These are phyloP conservation scores for Gyrodon lividus DNA, from an alignment of 768 basidiomycete genomes.

Conservation along the genomic window DNA sequence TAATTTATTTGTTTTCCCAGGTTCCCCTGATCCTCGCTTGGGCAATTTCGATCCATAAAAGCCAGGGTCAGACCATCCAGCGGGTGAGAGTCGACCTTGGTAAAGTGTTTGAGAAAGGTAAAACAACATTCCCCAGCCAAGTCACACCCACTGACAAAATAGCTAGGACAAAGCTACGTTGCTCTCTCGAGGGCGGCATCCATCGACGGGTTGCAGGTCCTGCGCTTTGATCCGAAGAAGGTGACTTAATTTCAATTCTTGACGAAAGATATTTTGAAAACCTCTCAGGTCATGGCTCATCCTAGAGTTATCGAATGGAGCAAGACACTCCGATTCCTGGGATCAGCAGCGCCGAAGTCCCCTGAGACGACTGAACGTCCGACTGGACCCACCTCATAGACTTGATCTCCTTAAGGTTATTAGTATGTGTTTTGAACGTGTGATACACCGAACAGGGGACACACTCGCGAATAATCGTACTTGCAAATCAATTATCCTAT, in stretches of 20 bases:
- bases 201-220: constrained; percentile 52
- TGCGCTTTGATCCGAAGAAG: constrained; percentile 53
- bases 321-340: constrained; percentile 23
- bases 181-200: constrained; percentile 53
- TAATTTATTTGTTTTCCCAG: constrained; percentile 31
- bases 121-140: not conserved
- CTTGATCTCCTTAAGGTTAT: not conserved
- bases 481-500: not conserved
- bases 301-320: constrained; percentile 45
- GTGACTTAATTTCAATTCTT: constrained; percentile 23
- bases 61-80: constrained; percentile 72
- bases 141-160: not conserved
- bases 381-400: not conserved
- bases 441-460: not conserved
- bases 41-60: constrained; percentile 80
- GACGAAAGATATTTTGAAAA: not conserved
- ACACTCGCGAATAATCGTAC: not conserved
- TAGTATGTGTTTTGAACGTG: constrained; percentile 10
- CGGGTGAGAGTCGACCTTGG: constrained; percentile 64
- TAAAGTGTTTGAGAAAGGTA: constrained; percentile 61
- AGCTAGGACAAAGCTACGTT: constrained; percentile 47
- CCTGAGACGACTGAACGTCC: not conserved
- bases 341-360: not conserved
- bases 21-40: constrained; percentile 74
- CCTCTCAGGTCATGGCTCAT: constrained; percentile 40